Percentiles rank a stretch among this genome's conserved stretches.
These are phyloP conservation scores for Hanseniaspora lachancei DNA, from an alignment of 805 yeast species.

Conservation along the genomic window DNA sequence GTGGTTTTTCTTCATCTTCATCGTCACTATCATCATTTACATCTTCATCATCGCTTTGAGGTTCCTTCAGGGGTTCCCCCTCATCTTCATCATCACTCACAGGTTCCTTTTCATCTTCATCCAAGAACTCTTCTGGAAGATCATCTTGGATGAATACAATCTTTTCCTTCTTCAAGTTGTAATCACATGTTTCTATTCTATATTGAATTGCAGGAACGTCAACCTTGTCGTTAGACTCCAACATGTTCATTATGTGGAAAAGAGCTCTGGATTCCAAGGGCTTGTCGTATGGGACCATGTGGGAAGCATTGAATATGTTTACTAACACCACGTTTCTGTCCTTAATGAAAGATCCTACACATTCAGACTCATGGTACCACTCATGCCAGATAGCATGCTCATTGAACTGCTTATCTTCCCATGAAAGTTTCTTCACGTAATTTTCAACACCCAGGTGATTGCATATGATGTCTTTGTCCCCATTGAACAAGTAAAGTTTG, in stretches of 20 bases:
- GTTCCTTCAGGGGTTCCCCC: constrained; percentile 13
- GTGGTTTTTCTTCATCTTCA: constrained; percentile 13
- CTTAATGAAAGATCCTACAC: constrained; percentile 35
- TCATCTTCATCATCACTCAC: constrained; percentile 25
- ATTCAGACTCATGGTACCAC: constrained; percentile 26
- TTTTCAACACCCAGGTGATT: constrained; percentile 64
- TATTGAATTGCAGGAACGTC: not conserved
- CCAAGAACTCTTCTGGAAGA: not conserved
- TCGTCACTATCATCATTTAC: constrained; percentile 34
- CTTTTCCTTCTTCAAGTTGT: constrained; percentile 17
- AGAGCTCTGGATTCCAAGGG: constrained; percentile 60
- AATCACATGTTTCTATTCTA: not conserved
- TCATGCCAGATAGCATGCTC: constrained; percentile 17
- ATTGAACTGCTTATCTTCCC: constrained; percentile 44
- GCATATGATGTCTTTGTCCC: constrained; percentile 81
- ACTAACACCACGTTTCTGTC: constrained; percentile 69
- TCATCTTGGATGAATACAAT: constrained; percentile 13
- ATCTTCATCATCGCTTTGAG: constrained; percentile 30
- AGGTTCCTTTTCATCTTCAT: not conserved
- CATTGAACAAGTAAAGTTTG: constrained; percentile 66
- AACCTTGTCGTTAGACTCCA: not conserved
- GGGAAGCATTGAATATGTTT: constrained; percentile 63
- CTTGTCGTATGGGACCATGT: constrained; percentile 84
- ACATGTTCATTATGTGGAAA: constrained; percentile 34
- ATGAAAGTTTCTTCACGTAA: constrained; percentile 45